Conservation (phyloP, 2,329 filamentous ascomycete species). For the Fusarium luffae region DNA sequence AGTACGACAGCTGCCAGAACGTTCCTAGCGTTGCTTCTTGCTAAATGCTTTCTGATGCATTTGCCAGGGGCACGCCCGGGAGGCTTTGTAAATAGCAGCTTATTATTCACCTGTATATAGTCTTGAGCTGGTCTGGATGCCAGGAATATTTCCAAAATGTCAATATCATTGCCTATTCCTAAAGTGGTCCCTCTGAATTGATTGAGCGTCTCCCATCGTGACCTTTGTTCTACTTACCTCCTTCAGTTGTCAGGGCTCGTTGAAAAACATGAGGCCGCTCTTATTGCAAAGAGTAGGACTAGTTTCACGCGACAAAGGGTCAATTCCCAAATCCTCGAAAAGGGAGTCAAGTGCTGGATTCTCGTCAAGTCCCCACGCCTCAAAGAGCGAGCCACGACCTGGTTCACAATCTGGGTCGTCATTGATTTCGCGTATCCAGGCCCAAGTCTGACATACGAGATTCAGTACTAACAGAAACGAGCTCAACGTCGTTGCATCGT, state of each 20-base stretch:
- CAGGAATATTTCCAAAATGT: background rate
- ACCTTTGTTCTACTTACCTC: background rate
- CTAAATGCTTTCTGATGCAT: background rate
- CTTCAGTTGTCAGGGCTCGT: background rate
- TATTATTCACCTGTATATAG: background rate
- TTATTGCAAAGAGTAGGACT: no score
- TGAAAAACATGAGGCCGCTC: no score
- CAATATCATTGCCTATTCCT: background rate
- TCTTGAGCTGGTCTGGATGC: background rate
- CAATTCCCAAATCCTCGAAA: background rate
- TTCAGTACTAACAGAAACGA: background rate
- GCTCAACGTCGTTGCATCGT: background rate
- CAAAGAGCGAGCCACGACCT: background rate
- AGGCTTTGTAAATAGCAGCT: background rate
- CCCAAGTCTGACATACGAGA: background rate
- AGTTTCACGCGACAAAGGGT: background rate
- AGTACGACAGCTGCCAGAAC: conserved; percentile 45
- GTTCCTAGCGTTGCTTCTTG: conserved; percentile 44
- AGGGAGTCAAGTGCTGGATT: background rate
- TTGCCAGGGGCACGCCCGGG: background rate
- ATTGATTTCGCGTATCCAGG: background rate
- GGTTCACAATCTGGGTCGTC: no score
- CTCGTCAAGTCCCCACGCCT: background rate
- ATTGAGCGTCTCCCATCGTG: no score
- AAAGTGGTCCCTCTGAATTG: accelerated